Base-by-base conservation (phyloP, 495 filamentous ascomycete species). In the Entonaema liquescens region DNA sequence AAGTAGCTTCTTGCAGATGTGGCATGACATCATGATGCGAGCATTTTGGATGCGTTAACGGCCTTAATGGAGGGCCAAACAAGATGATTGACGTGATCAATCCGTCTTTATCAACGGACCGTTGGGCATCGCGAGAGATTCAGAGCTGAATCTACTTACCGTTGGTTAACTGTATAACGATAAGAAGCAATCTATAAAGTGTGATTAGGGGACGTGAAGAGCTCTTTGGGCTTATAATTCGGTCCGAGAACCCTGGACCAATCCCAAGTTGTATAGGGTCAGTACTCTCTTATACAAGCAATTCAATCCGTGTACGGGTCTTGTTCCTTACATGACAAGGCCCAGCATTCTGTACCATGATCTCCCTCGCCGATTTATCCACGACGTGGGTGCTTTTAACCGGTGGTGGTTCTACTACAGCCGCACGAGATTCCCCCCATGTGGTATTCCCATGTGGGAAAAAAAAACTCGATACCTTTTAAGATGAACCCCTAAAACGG, bases 331-430 rank as follows among this genome's bases (percentile, higher is more conserved):
- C 70, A 73, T 73, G 68, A 68, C 28, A 19, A 59, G 70, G 42
- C 65, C 57, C 61, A 66, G 60, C 56, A 25, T 35, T 59, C 57
- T 64, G 57, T 55, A 31, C 60, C 57, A 55, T 66, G 62, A 69
- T 66, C 65, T 69, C 36, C 70, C 42, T 73, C 62, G 65, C 65
- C 52, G 65, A 68, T 73, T 73, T 73, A 73, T 66, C 70, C 70
- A 66, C 52, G 50, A 54, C 35, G 70, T 69, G 57, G 25, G 52
- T 53, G 56, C 57, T 69, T 73, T 73, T 73, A 73, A 59, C 70
- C 70, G 70, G 70, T 50, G 42, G 62, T 67, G 44, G 59, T 62
- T 65, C 57, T 55, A n/a, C 49, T 35, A 73, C 62, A 62, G 61
- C 65, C 52, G 57, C 61, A 68, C 25, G 23, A 65, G 23, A 59